Base-by-base conservation (phyloP, 2,329 filamentous ascomycete genomes). In the Alternaria consortialis region DNA sequence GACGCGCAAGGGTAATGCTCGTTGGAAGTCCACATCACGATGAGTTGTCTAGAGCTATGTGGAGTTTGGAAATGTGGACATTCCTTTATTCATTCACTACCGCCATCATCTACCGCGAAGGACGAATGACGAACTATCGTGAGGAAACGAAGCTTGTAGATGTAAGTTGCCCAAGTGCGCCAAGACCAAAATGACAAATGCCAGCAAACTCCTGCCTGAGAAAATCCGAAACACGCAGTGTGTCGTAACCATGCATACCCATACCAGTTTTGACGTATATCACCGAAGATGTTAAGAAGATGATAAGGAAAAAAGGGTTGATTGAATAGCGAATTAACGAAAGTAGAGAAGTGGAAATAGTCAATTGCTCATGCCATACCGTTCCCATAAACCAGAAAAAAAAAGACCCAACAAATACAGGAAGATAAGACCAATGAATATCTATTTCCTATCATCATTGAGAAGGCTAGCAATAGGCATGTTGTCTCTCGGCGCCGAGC, bases 381-480 rank as follows among this genome's bases (percentile, higher is more conserved):
- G 25, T 27, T 46, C 27, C 54, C 50, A 59, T 40, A 25, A 15
- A 25, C 53, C 23, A 34, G 37, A 23, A 53, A 32, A 20, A 12
- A 52, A 40, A 58, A 53, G 11, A 53, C 55, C 46, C 46, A 52
- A 53, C 54, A 55, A 31, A 13, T 54, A 63, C 40, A 40, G 40
- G 15, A 31, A 58, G 11, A 46, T 46, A 3, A 36, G 4, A 23
- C 25, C 13, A 15, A 51, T 48, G 31, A 40, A 23, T 13, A 29
- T 44, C 37, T 56, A 64, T 52, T 78, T 77, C 72, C 73, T 75
- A 58, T 79, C 77, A 53, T 79, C 77, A 20, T 73, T 80, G 64
- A 80, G 69, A 8, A 80, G 61, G 53, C 76, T 75, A 15, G 77
- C 75, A 63, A 80, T 80, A 29, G 77, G 77, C 63, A 79, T 77